A percentile compares a stretch with the other conserved stretches of the same genome.
These are phyloP conservation scores for Pyricularia sp. DNA, from an alignment of 2,329 filamentous ascomycete species.

Conservation along the genomic window DNA sequence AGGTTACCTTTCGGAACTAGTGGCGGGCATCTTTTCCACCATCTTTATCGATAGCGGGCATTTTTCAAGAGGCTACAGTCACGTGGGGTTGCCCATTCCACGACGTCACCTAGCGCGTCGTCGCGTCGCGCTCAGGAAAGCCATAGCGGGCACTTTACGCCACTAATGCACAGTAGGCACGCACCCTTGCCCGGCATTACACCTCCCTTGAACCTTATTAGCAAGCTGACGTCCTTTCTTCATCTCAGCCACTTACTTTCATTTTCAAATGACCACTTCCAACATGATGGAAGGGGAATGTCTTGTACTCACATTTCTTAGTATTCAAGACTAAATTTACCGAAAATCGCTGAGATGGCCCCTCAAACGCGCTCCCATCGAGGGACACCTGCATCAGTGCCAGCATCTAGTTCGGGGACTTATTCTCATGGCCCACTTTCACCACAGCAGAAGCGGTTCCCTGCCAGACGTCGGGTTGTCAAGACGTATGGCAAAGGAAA, in stretches of 20 bases:
- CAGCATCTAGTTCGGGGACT: constrained; percentile 6
- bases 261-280: neutral
- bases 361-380: constrained; percentile 11
- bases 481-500: constrained; percentile 18
- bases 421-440: constrained; percentile 16
- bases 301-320: neutral
- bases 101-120: neutral
- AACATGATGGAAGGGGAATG: neutral
- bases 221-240: neutral
- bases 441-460: constrained; percentile 20
- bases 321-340: neutral
- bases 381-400: constrained; percentile 4
- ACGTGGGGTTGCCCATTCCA: neutral
- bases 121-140: neutral
- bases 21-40: neutral
- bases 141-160: neutral
- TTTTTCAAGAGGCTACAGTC: neutral
- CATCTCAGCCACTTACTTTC: neutral
- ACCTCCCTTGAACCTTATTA: neutral
- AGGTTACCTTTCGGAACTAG: neutral
- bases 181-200: too few species aligned
- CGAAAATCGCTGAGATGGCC: constrained; percentile 9
- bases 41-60: neutral
- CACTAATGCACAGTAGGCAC: neutral
- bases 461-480: constrained; percentile 15